phyloP scores from a whole-genome alignment of 306 rosid genomes.

The Heteromeles arbutifolia region DNA sequence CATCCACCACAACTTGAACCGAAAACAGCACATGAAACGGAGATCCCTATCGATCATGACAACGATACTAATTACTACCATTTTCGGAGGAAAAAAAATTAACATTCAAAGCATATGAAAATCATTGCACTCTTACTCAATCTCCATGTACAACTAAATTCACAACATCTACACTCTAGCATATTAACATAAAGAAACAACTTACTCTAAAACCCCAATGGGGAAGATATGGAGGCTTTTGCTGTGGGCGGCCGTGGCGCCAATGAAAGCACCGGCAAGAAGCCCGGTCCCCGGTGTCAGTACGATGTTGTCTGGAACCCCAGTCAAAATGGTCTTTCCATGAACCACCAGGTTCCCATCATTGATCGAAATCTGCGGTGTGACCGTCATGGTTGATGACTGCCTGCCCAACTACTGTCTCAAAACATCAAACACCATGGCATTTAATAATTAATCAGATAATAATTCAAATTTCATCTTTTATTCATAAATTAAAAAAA shows the following conservation, averaged over 20 bases:
- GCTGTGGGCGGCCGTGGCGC: conserved; percentile 67
- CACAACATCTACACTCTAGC: neutral
- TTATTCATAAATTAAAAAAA: too few relatives aligned
- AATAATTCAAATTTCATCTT: too few relatives aligned
- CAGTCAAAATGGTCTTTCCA: conserved; percentile 74
- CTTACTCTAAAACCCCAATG: conserved; percentile 78
- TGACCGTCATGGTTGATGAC: conserved; percentile 68
- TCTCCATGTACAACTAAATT: neutral
- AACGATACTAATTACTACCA: neutral
- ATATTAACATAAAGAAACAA: neutral
- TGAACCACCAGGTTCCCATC: conserved; percentile 82
- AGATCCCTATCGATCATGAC: conserved; percentile 40
- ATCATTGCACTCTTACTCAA: neutral
- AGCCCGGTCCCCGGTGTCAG: conserved; percentile 69
- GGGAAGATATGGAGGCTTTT: conserved; percentile 87
- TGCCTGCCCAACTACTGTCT: conserved; percentile 20
- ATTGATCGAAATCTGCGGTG: conserved; percentile 52
- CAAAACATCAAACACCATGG: conserved; percentile 5
- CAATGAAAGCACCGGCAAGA: conserved; percentile 67
- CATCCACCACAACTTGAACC: conserved; percentile 99
- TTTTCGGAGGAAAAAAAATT: neutral
- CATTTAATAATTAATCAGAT: neutral
- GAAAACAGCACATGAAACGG: conserved; percentile 81
- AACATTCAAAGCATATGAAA: neutral
- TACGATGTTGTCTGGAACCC: conserved; percentile 75